Evolutionary conservation across 2,329 filamentous ascomycete species (phyloP).

Genomic region (Aspergillus fumigatiaffinis): DNA sequence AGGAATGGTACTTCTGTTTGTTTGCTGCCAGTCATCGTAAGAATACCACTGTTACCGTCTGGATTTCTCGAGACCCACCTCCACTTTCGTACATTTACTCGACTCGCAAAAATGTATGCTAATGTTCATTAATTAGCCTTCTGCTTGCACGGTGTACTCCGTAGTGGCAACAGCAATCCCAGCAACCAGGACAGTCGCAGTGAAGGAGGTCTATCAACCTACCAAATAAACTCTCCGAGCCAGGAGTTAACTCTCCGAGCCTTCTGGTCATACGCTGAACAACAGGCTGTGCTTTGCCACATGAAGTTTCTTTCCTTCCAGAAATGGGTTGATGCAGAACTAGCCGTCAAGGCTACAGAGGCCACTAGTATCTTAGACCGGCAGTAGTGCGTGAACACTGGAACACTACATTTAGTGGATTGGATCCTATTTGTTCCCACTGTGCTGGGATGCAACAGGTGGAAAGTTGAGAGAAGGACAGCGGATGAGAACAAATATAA

Average conservation of each 20-base stretch:
- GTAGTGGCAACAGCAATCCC: not conserved
- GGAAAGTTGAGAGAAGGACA: not conserved
- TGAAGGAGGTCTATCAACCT: not conserved
- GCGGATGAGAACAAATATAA: not conserved
- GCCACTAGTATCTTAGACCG: not conserved
- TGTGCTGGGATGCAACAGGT: not conserved
- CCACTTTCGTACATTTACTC: not conserved
- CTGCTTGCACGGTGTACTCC: not conserved
- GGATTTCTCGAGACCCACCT: too few species aligned
- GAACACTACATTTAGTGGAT: not conserved
- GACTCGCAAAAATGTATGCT: not conserved
- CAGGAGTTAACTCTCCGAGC: not conserved
- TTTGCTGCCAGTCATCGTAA: not conserved
- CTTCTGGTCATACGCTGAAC: not conserved
- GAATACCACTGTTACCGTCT: too few species aligned
- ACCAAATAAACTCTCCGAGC: not conserved
- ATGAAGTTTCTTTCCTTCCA: not conserved
- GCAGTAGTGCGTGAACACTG: not conserved
- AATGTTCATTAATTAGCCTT: not conserved
- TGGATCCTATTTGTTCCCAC: conserved; percentile 6
- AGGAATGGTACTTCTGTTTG: not conserved
- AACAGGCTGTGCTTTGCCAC: not conserved
- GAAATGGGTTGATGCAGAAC: not conserved
- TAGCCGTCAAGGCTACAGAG: not conserved
- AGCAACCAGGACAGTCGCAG: not conserved